Percentiles rank a stretch among this genome's conserved stretches.
Conservation (phyloP, 2,329 filamentous ascomycete species). For the Alternaria sp. region DNA sequence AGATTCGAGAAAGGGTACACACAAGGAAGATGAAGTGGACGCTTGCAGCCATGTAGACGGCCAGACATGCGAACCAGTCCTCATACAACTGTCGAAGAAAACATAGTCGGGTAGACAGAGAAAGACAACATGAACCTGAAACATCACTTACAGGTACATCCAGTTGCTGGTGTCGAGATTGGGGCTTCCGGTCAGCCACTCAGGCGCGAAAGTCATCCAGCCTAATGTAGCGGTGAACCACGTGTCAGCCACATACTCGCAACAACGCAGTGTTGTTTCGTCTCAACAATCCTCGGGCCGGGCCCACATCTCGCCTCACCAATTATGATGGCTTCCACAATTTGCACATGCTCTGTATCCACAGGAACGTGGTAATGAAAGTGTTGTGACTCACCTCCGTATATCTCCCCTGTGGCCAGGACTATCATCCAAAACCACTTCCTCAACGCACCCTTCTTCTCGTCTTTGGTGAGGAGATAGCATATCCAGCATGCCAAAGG, state of each 20-base stretch:
- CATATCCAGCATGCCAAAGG: conserved; percentile 66
- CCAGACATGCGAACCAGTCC: not conserved
- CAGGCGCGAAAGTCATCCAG: conserved; percentile 70
- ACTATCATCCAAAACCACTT: conserved; percentile 62
- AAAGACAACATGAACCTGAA: not conserved
- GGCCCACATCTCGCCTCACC: conserved; percentile 30
- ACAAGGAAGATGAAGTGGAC: not conserved
- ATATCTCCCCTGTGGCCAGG: conserved; percentile 68
- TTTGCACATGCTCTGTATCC: conserved; percentile 9
- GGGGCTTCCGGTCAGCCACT: conserved; percentile 66
- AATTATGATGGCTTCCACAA: conserved; percentile 7
- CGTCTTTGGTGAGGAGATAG: conserved; percentile 54
- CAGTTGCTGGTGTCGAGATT: conserved; percentile 65
- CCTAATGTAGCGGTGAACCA: conserved; percentile 48
- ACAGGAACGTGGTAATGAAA: conserved; percentile 3
- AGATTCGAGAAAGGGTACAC: not conserved
- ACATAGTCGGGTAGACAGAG: not conserved
- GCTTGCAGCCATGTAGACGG: not conserved
- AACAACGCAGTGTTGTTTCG: conserved; percentile 22
- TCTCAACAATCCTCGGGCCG: conserved; percentile 23
- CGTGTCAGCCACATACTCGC: conserved; percentile 45
- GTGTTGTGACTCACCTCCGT: conserved; percentile 56
- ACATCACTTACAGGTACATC: conserved; percentile 60
- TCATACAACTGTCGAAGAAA: not conserved
- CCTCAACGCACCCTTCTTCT: conserved; percentile 46